Base-by-base conservation (phyloP, 148 eudicot species). In the Drosera capensis region DNA sequence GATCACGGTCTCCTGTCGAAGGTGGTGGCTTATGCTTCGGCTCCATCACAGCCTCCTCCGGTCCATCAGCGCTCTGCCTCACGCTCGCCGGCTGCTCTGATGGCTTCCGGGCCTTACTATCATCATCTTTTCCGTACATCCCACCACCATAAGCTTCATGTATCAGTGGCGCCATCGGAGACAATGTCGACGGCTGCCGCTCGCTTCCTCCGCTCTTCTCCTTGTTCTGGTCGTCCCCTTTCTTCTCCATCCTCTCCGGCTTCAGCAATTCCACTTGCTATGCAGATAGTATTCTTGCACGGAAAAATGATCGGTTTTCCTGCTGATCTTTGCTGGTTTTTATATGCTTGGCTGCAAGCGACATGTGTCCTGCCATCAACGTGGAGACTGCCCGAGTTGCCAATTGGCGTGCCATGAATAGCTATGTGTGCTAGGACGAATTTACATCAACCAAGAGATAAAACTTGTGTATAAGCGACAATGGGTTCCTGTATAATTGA, bases 131-230 rank as follows among this genome's bases (percentile, higher is more conserved):
- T 7, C 79, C 93, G 58, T 85, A 80, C 78, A 81, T 70, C 2
- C 94, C 95, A 2, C 95, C 95, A 0, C 87, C 95, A 46, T 85
- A 85, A 2, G 92, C 95, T 14, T 68, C 77, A n/a, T 7, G 50
- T 2, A 75, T 72, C 5, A 74, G 17, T 8, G 94, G 51, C 55
- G 55, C 49, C 94, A 82, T 82, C 3, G 68, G 39, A 0, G 82
- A 67, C 2, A 74, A 67, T 17, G 9, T 40, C 43, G 21, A 29
- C 20, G 21, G 43, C 20, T 40, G 3, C 43, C 19, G 19, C 1
- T 40, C 43, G 21, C 46, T 23, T 16, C 46, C 46, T 5, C 46
- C 46, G 12, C n/a, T 23, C 7, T 20, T 23, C 20, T 13, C 45
- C 22, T 4, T 6, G n/a, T 16, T 36, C 22, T 43, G 25, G 12